Percentiles rank a stretch among this genome's conserved stretches.
These are phyloP conservation scores for Penicillium soppii DNA, from an alignment of 495 filamentous ascomycete genomes.

Conservation along the genomic window DNA sequence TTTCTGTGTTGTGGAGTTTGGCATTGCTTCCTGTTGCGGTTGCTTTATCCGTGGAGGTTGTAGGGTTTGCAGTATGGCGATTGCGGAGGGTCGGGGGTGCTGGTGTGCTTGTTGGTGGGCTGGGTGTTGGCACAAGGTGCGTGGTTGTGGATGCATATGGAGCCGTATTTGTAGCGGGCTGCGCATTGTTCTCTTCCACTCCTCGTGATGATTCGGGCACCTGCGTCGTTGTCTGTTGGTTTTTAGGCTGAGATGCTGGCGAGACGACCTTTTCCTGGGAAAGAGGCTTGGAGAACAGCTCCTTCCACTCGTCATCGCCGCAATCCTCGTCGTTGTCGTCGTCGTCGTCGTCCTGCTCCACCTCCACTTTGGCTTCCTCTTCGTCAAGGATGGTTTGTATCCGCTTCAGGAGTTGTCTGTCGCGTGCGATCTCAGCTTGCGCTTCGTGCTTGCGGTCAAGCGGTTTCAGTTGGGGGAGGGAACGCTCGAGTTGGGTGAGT, in stretches of 20 bases:
- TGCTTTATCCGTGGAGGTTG: slow-evolving; percentile 9
- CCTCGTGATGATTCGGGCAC: background rate
- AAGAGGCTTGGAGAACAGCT: slow-evolving; percentile 31
- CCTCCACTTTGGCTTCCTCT: slow-evolving; percentile 25
- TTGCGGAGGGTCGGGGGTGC: slow-evolving; percentile 31
- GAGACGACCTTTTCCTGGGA: background rate
- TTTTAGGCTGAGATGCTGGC: background rate
- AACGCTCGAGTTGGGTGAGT: slow-evolving; percentile 75
- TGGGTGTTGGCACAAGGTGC: slow-evolving; percentile 5
- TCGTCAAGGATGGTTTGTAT: slow-evolving; percentile 61
- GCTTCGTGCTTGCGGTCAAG: slow-evolving; percentile 62
- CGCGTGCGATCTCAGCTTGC: slow-evolving; percentile 64
- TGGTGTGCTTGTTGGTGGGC: slow-evolving; percentile 10
- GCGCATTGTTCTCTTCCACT: slow-evolving; percentile 11
- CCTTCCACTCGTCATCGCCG: slow-evolving; percentile 39
- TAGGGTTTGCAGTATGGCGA: slow-evolving; percentile 17
- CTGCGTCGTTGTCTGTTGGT: background rate
- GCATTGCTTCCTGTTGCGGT: slow-evolving; percentile 20
- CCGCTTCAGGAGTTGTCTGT: slow-evolving; percentile 63
- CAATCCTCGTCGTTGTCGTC: slow-evolving; percentile 29
- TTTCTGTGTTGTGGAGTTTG: slow-evolving; percentile 53
- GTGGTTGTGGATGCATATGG: slow-evolving; percentile 13
- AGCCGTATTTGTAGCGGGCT: slow-evolving; percentile 17
- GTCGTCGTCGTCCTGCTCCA: slow-evolving; percentile 9
- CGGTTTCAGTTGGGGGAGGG: slow-evolving; percentile 62